Conservation (phyloP, 73 alveolate species). For the Blepharisma japonicum region DNA sequence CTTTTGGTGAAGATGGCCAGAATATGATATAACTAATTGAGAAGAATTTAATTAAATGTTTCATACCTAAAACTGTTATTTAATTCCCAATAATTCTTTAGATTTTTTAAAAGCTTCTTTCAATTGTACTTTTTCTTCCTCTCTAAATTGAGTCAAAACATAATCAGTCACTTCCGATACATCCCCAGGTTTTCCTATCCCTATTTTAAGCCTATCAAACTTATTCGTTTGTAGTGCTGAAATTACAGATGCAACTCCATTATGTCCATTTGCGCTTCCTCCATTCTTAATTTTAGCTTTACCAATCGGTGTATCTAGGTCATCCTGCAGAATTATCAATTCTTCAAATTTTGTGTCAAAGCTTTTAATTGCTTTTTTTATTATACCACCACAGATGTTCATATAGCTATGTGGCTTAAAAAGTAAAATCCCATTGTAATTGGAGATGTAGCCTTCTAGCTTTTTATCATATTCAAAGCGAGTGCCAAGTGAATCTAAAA, state of each 20-base stretch:
- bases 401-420: neutral
- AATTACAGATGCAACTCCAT: slow-evolving; percentile 7
- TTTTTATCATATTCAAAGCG: neutral
- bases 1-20: too few relatives aligned
- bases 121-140: neutral
- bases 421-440: neutral
- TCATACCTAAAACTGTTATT: too few relatives aligned
- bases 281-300: slow-evolving; percentile 9
- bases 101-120: neutral
- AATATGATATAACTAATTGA: too few relatives aligned
- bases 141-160: neutral
- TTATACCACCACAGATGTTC: slow-evolving; percentile 8
- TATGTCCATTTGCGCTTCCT: slow-evolving; percentile 27
- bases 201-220: slow-evolving; percentile 2
- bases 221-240: neutral
- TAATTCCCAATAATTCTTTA: too few relatives aligned
- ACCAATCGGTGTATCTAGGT: neutral
- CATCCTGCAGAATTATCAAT: neutral
- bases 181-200: slow-evolving; percentile 1
- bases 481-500: neutral
- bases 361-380: neutral
- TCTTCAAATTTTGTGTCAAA: neutral
- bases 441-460: slow-evolving; percentile 12
- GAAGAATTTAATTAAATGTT: too few relatives aligned
- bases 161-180: neutral